phyloP scores from a whole-genome alignment of 2,329 filamentous ascomycete genomes.

The Colletotrichum liaoningense region DNA sequence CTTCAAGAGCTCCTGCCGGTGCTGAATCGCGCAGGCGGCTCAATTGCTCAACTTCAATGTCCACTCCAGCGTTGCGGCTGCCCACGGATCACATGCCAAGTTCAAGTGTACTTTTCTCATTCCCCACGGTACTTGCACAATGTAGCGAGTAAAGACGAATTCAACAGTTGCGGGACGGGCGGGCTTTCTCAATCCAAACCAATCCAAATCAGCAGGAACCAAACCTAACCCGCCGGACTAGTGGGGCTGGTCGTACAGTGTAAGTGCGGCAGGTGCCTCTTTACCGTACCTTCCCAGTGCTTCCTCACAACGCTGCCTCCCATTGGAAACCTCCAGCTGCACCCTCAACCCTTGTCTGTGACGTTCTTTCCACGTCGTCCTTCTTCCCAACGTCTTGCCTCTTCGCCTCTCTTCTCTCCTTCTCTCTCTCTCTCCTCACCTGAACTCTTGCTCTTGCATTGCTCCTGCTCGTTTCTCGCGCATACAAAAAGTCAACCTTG shows the following conservation, averaged over 20 bases:
- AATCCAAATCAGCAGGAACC: not conserved
- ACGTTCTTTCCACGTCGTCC: conserved; percentile 22
- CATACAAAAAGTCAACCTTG: not conserved
- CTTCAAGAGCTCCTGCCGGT: not conserved
- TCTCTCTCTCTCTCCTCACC: not conserved
- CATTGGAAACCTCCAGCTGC: conserved; percentile 21
- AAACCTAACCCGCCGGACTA: conserved; percentile 8
- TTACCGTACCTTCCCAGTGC: not conserved
- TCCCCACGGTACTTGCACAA: not conserved
- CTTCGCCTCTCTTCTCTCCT: conserved; percentile 6
- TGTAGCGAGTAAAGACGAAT: not conserved
- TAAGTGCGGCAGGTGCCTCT: not conserved
- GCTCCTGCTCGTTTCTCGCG: not conserved
- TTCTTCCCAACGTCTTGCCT: conserved; percentile 13
- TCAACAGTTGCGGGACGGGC: conserved; percentile 22
- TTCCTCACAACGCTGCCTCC: not conserved
- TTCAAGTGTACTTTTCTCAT: not conserved
- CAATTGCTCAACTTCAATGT: not conserved
- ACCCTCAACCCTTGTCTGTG: conserved; percentile 23
- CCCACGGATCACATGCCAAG: conserved; percentile 5
- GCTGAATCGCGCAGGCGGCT: not conserved
- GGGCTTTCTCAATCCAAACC: conserved; percentile 17
- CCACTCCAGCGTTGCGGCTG: too few species aligned
- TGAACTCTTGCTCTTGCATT: not conserved
- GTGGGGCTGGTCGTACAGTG: conserved; percentile 9